Conservation (phyloP, 2,329 filamentous ascomycete genomes). For the Parastagonospora nodorum region DNA sequence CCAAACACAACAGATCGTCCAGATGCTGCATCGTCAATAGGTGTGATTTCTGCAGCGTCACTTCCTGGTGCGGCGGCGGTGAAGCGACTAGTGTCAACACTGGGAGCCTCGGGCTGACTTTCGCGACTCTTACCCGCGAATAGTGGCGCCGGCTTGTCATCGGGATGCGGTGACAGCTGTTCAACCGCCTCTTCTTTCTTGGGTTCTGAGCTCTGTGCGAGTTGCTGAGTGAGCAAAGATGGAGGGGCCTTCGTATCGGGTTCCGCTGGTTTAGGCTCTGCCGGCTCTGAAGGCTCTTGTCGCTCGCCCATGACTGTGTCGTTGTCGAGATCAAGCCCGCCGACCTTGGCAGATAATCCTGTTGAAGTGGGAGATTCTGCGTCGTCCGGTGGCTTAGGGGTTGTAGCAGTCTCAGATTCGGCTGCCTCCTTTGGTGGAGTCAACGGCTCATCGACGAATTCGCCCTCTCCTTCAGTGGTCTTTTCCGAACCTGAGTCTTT, state of each 20-base stretch:
- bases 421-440: conserved; percentile 56
- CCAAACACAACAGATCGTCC: conserved; percentile 43
- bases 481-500: conserved; percentile 30
- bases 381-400: conserved; percentile 33
- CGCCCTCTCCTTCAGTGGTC: conserved; percentile 57
- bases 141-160: conserved; percentile 72
- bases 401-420: conserved; percentile 21
- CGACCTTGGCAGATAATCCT: conserved; percentile 60
- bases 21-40: conserved; percentile 44
- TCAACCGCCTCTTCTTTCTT: conserved; percentile 31
- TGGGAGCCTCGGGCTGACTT: conserved; percentile 30
- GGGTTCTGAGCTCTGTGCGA: conserved; percentile 40
- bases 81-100: conserved; percentile 36
- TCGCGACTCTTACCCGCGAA: conserved; percentile 55
- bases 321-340: conserved; percentile 64
- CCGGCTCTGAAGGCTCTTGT: conserved; percentile 23
- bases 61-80: conserved; percentile 30
- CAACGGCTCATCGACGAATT: conserved; percentile 79
- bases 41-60: conserved; percentile 43
- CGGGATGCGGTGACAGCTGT: conserved; percentile 60
- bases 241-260: conserved; percentile 38
- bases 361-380: conserved; percentile 56
- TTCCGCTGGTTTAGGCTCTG: conserved; percentile 24
- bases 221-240: conserved; percentile 51
- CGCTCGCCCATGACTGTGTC: conserved; percentile 56